phyloP scores from a whole-genome alignment of 495 filamentous ascomycete genomes.

The Neurospora hispaniola region DNA sequence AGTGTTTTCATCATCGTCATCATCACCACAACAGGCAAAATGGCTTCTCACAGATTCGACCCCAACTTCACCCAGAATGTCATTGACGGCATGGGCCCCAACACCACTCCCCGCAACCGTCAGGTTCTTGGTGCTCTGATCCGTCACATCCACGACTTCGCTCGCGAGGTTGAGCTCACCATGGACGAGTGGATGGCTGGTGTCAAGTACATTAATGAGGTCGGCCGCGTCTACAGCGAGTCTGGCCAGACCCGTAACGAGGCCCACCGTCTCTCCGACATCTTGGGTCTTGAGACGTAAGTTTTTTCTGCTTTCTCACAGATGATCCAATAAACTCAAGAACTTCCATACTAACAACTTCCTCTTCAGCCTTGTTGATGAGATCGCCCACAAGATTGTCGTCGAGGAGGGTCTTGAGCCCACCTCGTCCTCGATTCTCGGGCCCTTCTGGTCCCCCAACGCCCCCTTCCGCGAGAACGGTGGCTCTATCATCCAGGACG shows the following conservation, averaged over 20 bases:
- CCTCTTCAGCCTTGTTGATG: constrained; percentile 57
- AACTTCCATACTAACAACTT: background rate
- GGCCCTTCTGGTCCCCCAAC: constrained; percentile 80
- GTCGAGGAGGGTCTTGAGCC: constrained; percentile 58
- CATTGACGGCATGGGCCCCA: constrained; percentile 65
- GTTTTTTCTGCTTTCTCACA: constrained; percentile 17
- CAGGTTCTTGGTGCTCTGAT: constrained; percentile 56
- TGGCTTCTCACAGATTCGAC: constrained; percentile 44
- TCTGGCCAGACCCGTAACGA: constrained; percentile 59
- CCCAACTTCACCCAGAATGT: constrained; percentile 68
- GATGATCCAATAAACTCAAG: background rate
- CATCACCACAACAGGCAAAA: constrained; percentile 6
- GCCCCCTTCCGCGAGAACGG: constrained; percentile 66
- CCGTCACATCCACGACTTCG: constrained; percentile 72
- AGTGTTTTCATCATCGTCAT: background rate
- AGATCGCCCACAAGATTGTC: constrained; percentile 74
- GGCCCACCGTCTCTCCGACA: constrained; percentile 65
- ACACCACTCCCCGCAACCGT: constrained; percentile 56
- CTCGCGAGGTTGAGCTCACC: constrained; percentile 71
- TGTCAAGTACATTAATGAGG: constrained; percentile 48
- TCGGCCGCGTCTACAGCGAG: constrained; percentile 42
- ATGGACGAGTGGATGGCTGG: constrained; percentile 72
- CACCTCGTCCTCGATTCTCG: constrained; percentile 74
- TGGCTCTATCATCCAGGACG: constrained; percentile 58
- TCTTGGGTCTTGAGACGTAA: constrained; percentile 74